Percentiles rank a stretch among this genome's conserved stretches.
Conservation (phyloP, 2,329 filamentous ascomycete species). For the Penicillium hordei region DNA sequence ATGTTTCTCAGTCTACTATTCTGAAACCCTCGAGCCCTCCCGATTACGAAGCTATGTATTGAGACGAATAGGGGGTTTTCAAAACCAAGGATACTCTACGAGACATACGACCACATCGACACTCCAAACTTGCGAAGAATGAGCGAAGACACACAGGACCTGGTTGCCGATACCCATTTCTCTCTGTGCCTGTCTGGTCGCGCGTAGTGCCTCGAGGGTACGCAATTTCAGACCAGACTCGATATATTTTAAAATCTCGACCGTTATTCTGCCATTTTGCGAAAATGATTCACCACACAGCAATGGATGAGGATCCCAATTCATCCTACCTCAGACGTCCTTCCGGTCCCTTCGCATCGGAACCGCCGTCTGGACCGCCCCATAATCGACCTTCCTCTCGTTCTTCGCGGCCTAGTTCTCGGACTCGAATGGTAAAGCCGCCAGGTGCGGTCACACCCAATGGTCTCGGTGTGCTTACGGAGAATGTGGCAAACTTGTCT, state of each 20-base stretch:
- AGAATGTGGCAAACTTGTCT: constrained; percentile 16
- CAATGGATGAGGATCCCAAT: constrained; percentile 25
- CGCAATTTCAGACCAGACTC: background rate
- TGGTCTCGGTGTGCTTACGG: constrained; percentile 20
- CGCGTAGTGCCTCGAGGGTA: constrained; percentile 8
- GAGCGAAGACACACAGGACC: constrained; percentile 9
- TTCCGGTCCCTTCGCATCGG: constrained; percentile 16
- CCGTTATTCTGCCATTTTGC: constrained; percentile 2
- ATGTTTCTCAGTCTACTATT: constrained; percentile 10
- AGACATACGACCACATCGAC: constrained; percentile 1
- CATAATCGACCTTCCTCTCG: constrained; percentile 23
- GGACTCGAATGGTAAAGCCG: constrained; percentile 19
- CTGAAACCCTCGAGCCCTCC: constrained; percentile 6
- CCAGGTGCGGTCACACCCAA: constrained; percentile 17
- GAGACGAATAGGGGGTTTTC: constrained; percentile 6
- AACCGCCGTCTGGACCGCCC: constrained; percentile 12
- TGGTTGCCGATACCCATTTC: constrained; percentile 10
- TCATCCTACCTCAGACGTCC: constrained; percentile 23
- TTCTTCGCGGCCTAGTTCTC: constrained; percentile 21
- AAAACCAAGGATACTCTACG: background rate
- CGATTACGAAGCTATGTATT: constrained; percentile 14
- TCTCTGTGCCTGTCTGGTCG: background rate
- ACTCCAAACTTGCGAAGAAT: constrained; percentile 13
- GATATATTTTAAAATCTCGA: background rate
- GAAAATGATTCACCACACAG: constrained; percentile 28